A percentile compares a stretch with the other conserved stretches of the same genome.
Evolutionary conservation across 2,329 filamentous ascomycete species (phyloP).

Genomic region (Talaromyces funiculosus): DNA sequence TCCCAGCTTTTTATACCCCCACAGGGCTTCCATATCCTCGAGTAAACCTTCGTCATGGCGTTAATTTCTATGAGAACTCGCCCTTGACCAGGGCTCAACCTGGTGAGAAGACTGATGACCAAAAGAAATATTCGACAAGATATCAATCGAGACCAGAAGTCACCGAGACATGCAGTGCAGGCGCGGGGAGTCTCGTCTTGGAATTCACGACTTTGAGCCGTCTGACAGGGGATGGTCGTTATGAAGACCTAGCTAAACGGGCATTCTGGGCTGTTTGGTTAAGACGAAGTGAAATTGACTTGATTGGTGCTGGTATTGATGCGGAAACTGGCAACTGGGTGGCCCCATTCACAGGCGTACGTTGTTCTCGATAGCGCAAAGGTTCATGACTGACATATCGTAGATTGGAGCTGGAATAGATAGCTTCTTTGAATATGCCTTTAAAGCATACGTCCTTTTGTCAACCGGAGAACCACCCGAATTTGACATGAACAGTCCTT

Average conservation of each 20-base stretch:
- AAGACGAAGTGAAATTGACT: conserved; percentile 72
- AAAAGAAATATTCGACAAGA: conserved; percentile 38
- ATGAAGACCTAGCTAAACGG: conserved; percentile 81
- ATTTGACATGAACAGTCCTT: conserved; percentile 35
- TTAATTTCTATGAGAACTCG: conserved; percentile 87
- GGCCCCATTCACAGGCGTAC: conserved; percentile 69
- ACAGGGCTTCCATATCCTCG: conserved; percentile 92
- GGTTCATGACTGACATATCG: not conserved
- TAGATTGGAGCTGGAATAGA: conserved; percentile 89
- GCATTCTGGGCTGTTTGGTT: conserved; percentile 98
- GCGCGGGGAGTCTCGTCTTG: conserved; percentile 88
- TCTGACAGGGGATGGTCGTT: conserved; percentile 78
- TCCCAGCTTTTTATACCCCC: conserved; percentile 86
- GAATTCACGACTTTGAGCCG: conserved; percentile 90
- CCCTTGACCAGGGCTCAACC: conserved; percentile 59
- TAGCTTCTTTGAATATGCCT: conserved; percentile 96
- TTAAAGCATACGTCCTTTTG: conserved; percentile 87
- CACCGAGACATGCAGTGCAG: conserved; percentile 94
- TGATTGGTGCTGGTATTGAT: conserved; percentile 89
- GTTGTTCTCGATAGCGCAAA: conserved; percentile 12
- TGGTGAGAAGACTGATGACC: conserved; percentile 31
- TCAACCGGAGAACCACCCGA: conserved; percentile 58
- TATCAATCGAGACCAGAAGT: conserved; percentile 55
- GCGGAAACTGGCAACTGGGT: conserved; percentile 88
- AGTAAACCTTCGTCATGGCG: conserved; percentile 83